A percentile compares a stretch with the other conserved stretches of the same genome.
Conservation (phyloP, 192 early-diverging fungal genomes). For the Physocladia obscura region DNA sequence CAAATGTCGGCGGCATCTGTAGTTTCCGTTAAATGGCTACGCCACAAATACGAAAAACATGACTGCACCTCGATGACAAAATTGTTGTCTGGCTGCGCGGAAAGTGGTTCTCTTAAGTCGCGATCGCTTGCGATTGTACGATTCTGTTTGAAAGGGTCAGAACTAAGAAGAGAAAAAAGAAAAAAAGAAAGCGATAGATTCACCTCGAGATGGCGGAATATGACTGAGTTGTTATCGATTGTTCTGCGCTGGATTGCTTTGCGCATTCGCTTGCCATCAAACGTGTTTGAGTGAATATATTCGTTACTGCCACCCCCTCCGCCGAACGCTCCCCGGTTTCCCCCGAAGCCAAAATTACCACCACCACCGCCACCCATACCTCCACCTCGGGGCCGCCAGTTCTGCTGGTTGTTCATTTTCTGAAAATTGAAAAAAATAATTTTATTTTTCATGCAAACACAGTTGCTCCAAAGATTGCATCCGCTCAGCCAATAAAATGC, state of each 20-base stretch:
- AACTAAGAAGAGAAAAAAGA: neutral
- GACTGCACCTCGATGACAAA: constrained; percentile 27
- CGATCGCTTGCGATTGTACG: neutral
- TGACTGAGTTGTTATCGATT: constrained; percentile 86
- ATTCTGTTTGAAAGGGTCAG: constrained; percentile 13
- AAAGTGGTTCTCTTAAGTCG: neutral
- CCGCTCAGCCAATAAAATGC: neutral
- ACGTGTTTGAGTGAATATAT: constrained; percentile 27
- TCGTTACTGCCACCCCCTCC: too few relatives aligned
- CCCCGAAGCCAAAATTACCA: too few relatives aligned
- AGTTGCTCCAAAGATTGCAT: constrained; percentile 4
- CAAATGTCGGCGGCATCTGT: constrained; percentile 71
- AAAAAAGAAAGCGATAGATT: neutral
- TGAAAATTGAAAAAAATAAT: neutral
- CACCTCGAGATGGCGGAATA: constrained; percentile 77
- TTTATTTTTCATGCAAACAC: constrained; percentile 2
- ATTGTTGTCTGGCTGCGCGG: constrained; percentile 27
- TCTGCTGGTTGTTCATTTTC: too few relatives aligned
- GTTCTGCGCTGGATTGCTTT: constrained; percentile 90
- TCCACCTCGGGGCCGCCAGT: too few relatives aligned
- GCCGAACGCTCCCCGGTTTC: too few relatives aligned
- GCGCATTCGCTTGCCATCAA: constrained; percentile 78
- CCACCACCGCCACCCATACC: too few relatives aligned
- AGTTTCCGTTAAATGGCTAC: neutral
- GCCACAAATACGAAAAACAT: neutral